A percentile compares a stretch with the other conserved stretches of the same genome.
phyloP scores from a whole-genome alignment of 805 yeast species.

The Candida boidinii region DNA sequence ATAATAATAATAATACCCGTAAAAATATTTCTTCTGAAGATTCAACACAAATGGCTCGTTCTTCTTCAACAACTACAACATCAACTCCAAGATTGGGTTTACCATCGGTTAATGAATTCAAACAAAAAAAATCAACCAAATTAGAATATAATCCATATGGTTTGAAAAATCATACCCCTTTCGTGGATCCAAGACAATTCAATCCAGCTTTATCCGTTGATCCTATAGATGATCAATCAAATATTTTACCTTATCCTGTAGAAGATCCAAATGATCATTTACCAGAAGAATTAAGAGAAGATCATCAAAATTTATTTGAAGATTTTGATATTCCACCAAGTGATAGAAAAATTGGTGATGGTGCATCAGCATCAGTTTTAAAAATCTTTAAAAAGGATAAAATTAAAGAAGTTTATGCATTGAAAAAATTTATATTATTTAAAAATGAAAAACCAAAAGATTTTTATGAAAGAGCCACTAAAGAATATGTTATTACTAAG shows the following conservation, averaged over 20 bases:
- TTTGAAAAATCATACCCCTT: conserved; percentile 24
- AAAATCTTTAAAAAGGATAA: conserved; percentile 31
- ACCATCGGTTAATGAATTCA: conserved; percentile 21
- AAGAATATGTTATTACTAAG: conserved; percentile 62
- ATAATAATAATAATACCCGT: no score
- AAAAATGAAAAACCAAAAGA: conserved; percentile 61
- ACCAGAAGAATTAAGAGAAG: conserved; percentile 48
- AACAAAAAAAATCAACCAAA: conserved; percentile 19
- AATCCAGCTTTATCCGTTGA: no score
- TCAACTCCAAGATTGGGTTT: conserved; percentile 14
- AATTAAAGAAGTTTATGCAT: conserved; percentile 50
- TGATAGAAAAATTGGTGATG: conserved; percentile 53
- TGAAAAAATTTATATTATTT: conserved; percentile 59
- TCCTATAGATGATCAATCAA: conserved; percentile 29
- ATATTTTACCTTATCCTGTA: conserved; percentile 56
- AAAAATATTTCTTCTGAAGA: no score
- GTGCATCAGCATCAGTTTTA: conserved; percentile 68
- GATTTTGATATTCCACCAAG: conserved; percentile 45
- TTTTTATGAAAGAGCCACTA: conserved; percentile 61
- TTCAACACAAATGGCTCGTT: no score
- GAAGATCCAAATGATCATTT: conserved; percentile 61
- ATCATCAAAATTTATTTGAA: conserved; percentile 44
- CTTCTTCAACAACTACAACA: conserved; percentile 5
- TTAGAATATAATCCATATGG: conserved; percentile 65
- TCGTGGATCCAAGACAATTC: conserved; percentile 19